Evolutionary conservation across 164 flowering plant genomes (phyloP).

Genomic region (Saururus chinensis): DNA sequence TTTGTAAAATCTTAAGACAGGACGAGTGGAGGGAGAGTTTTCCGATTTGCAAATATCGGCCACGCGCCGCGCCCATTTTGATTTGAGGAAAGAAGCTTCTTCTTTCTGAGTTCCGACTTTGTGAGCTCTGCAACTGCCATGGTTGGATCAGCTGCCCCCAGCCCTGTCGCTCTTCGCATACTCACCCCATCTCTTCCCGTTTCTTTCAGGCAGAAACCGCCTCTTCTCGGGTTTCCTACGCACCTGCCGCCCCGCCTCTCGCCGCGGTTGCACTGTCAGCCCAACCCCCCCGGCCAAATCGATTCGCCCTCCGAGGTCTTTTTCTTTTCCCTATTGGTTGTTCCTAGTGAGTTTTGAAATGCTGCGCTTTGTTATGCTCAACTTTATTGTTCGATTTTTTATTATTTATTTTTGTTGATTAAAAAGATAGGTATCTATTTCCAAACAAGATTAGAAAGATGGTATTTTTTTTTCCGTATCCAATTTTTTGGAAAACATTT

Average conservation of each 20-base stretch:
- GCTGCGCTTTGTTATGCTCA: not conserved
- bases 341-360: not conserved
- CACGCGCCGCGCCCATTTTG: too few species aligned
- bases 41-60: too few species aligned
- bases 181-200: not conserved
- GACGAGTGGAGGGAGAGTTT: too few species aligned
- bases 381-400: not conserved
- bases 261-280: constrained; percentile 23
- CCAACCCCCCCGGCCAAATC: constrained; percentile 14
- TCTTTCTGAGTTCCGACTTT: too few species aligned
- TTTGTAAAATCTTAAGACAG: too few species aligned
- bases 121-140: not conserved
- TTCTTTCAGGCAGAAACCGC: not conserved
- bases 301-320: constrained; percentile 26
- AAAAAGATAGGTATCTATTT: too few species aligned
- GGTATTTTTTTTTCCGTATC: too few species aligned
- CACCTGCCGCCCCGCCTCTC: constrained; percentile 8
- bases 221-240: constrained; percentile 2
- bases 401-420: too few species aligned
- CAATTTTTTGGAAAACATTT: too few species aligned
- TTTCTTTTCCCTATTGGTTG: not conserved
- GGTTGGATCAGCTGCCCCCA: not conserved
- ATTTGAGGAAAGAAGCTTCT: too few species aligned
- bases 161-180: not conserved
- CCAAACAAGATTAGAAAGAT: too few species aligned